A percentile compares a stretch with the other conserved stretches of the same genome.
Conservation (phyloP, 2,329 filamentous ascomycete species). For the Claviceps monticola region DNA sequence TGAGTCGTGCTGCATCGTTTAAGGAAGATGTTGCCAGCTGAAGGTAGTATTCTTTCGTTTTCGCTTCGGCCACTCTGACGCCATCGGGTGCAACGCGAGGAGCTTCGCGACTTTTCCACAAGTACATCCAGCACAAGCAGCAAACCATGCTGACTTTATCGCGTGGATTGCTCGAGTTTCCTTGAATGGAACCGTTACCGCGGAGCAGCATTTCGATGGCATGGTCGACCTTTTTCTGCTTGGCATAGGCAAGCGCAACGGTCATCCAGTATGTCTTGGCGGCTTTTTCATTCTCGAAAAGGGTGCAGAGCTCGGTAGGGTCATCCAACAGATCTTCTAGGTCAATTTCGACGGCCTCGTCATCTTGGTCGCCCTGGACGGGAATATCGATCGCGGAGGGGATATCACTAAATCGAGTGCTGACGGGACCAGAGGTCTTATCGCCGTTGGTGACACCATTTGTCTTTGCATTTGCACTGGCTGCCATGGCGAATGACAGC, state of each 20-base stretch:
- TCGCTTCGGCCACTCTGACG: slow-evolving; percentile 52
- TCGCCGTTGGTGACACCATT: slow-evolving; percentile 30
- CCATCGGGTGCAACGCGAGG: slow-evolving; percentile 49
- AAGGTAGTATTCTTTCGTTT: slow-evolving; percentile 88
- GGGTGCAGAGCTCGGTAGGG: slow-evolving; percentile 83
- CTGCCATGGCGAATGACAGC: slow-evolving; percentile 24
- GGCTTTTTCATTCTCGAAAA: slow-evolving; percentile 88
- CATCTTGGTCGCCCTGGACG: slow-evolving; percentile 48
- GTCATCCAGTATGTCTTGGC: slow-evolving; percentile 94
- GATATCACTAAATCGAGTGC: slow-evolving; percentile 50
- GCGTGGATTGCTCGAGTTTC: slow-evolving; percentile 55
- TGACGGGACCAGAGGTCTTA: slow-evolving; percentile 22
- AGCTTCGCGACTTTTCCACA: slow-evolving; percentile 78
- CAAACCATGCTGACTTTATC: slow-evolving; percentile 77
- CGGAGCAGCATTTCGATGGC: slow-evolving; percentile 60
- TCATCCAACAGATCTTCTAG: slow-evolving; percentile 85
- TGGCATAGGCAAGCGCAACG: slow-evolving; percentile 92
- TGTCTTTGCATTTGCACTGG: slow-evolving; percentile 27
- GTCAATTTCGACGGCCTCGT: slow-evolving; percentile 80
- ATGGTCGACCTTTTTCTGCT: slow-evolving; percentile 85
- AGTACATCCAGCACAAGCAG: slow-evolving; percentile 79
- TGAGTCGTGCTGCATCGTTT: slow-evolving; percentile 91
- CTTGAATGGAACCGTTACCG: slow-evolving; percentile 57
- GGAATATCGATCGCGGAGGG: slow-evolving; percentile 53
- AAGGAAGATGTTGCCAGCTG: slow-evolving; percentile 80